Conservation (phyloP, 495 filamentous ascomycete species). For the Neurospora sp. region DNA sequence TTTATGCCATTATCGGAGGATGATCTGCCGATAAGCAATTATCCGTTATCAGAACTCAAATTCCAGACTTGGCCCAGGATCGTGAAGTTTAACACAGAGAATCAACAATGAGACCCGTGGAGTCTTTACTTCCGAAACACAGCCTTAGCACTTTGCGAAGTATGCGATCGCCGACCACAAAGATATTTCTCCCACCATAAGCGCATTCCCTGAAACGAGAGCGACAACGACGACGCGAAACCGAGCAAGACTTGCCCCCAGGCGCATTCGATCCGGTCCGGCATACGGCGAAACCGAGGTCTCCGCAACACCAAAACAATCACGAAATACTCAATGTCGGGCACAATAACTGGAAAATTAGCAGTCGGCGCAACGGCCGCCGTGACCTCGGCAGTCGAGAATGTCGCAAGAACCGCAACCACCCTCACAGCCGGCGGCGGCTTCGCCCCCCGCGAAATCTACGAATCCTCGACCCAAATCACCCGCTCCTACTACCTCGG, state of each 20-base stretch:
- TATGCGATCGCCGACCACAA: neutral
- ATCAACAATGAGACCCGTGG: neutral
- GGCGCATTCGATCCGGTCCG: neutral
- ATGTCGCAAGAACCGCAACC: conserved; percentile 10
- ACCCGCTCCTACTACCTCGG: conserved; percentile 94
- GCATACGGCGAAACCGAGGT: neutral
- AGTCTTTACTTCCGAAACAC: neutral
- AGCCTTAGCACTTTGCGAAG: neutral
- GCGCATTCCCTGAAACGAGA: neutral
- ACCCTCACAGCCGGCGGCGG: conserved; percentile 15
- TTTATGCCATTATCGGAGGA: neutral
- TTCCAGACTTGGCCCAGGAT: neutral
- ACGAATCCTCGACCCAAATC: conserved; percentile 53
- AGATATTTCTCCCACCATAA: neutral
- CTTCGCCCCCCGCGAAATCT: conserved; percentile 66
- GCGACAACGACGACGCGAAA: neutral
- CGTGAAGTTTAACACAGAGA: neutral
- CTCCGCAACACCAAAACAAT: neutral
- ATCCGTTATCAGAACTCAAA: neutral
- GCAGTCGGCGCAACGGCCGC: neutral
- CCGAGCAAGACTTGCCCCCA: neutral
- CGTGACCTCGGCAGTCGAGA: neutral
- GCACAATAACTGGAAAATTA: conserved; percentile 4
- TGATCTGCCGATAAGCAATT: neutral
- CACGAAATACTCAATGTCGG: neutral